Base-by-base conservation (phyloP, 148 eudicot species). In the Camellia sinensis region DNA sequence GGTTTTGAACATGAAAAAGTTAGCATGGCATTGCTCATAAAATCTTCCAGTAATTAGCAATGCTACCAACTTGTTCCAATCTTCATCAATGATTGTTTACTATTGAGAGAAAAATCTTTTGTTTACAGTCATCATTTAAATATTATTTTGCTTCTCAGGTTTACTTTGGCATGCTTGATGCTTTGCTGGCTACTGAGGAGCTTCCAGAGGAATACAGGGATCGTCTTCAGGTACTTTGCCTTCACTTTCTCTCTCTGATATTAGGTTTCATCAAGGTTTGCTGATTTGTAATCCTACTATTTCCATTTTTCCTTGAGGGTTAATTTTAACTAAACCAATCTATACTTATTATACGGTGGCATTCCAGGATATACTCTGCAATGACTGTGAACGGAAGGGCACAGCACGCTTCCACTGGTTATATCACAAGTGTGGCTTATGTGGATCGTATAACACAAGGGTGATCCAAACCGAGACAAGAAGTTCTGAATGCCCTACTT, bases 81-180 rank as follows among this genome's bases (percentile, higher is more conserved):
- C 17, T 50, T 44, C 45, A 48, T 48, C 52, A 48, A 3, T 11
- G 61, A 57, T 57, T 57, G 61, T 57, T 57, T 57, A 57, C 6
- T 64, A 10, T 29, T 64, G 29, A 41, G 14, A 41, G 53, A 52
- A 8, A 48, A 6, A 48, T 72, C 17, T 50, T 44, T 52, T 50
- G 61, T 45, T 66, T 40, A 14, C 40, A 10, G 44, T 15, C 3
- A 37, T 72, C 29, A 78, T 80, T 29, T 46, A 80, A 4, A 13
- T 45, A 48, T 67, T 41, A 57, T 70, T 41, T 70, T 41, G 17
- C 22, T 41, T 48, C 76, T 76, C 88, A 93, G 97, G 94, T 95
- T 5, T 93, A 95, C 83, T 93, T 93, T 67, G 97, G 97, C 14
- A 93, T 95, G 97, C 90, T 95, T 75, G 97, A 92, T 64, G 97